These are phyloP conservation scores for Neurospora sp. DNA, from an alignment of 2,329 filamentous ascomycete species.

Conservation along the genomic window DNA sequence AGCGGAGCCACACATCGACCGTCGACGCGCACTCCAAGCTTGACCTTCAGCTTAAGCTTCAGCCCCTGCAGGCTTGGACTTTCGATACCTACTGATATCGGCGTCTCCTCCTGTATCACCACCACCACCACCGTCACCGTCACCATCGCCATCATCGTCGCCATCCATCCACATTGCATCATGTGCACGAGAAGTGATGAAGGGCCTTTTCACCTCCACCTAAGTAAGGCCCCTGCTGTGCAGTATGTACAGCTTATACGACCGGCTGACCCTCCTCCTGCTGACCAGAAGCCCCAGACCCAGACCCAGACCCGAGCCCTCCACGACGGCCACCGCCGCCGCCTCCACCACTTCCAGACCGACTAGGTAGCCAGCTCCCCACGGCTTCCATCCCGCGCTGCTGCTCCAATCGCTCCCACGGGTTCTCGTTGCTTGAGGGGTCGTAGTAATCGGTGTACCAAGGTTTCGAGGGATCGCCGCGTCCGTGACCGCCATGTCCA, in stretches of 20 bases:
- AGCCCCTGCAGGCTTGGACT: neutral
- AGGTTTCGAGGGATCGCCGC: neutral
- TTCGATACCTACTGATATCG: neutral
- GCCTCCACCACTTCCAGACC: constrained; percentile 20
- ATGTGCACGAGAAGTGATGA: too few relatives aligned
- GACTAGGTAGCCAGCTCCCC: constrained; percentile 36
- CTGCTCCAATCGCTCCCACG: constrained; percentile 54
- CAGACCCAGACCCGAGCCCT: neutral
- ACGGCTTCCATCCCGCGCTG: constrained; percentile 31
- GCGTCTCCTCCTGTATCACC: neutral
- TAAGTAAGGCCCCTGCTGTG: neutral
- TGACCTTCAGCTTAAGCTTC: neutral
- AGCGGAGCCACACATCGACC: neutral
- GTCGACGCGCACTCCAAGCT: neutral
- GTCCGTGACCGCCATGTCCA: too few relatives aligned
- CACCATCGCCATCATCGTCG: neutral
- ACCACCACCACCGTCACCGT: neutral
- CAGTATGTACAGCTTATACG: too few relatives aligned
- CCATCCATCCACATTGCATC: too few relatives aligned
- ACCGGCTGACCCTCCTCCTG: neutral
- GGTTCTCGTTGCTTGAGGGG: constrained; percentile 59
- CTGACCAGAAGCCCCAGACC: neutral
- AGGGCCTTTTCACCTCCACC: too few relatives aligned
- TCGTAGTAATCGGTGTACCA: constrained; percentile 65
- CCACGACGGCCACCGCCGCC: constrained; percentile 1